Percentiles rank a stretch among this genome's conserved stretches.
Evolutionary conservation across 768 basidiomycete genomes (phyloP).

Genomic region (Mycena rosella): DNA sequence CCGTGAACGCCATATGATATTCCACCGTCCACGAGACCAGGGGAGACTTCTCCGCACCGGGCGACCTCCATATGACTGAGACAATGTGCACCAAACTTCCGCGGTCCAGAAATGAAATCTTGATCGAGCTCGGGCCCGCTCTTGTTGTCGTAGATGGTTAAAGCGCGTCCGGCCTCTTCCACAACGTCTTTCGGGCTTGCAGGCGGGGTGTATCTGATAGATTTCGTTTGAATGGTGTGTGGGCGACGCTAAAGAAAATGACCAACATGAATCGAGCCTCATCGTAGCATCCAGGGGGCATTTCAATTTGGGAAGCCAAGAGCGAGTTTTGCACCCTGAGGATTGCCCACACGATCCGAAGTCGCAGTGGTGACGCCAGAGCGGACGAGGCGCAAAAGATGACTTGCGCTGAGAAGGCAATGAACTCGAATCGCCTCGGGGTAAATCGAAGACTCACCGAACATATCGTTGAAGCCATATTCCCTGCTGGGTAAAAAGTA

Average conservation of each 20-base stretch:
- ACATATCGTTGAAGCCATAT: slow-evolving; percentile 23
- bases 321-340: slow-evolving; percentile 64
- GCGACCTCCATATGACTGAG: slow-evolving; percentile 4
- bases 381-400: slow-evolving; percentile 55
- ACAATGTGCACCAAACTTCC: neutral
- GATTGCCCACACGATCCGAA: slow-evolving; percentile 63
- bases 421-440: too few species aligned
- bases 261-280: slow-evolving; percentile 63
- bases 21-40: neutral
- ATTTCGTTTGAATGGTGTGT: too few species aligned
- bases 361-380: slow-evolving; percentile 51
- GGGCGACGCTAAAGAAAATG: neutral
- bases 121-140: slow-evolving; percentile 1
- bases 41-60: neutral
- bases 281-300: slow-evolving; percentile 51
- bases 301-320: slow-evolving; percentile 55
- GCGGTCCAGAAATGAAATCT: neutral
- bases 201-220: slow-evolving; percentile 58
- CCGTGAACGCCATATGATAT: neutral
- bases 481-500: slow-evolving; percentile 25
- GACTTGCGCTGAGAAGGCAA: slow-evolving; percentile 40
- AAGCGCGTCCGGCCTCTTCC: neutral
- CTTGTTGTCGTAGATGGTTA: neutral
- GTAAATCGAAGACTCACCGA: slow-evolving; percentile 9
- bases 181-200: slow-evolving; percentile 32